Conservation (phyloP, 2,329 filamentous ascomycete species). For the Penicillium sumatraense region DNA sequence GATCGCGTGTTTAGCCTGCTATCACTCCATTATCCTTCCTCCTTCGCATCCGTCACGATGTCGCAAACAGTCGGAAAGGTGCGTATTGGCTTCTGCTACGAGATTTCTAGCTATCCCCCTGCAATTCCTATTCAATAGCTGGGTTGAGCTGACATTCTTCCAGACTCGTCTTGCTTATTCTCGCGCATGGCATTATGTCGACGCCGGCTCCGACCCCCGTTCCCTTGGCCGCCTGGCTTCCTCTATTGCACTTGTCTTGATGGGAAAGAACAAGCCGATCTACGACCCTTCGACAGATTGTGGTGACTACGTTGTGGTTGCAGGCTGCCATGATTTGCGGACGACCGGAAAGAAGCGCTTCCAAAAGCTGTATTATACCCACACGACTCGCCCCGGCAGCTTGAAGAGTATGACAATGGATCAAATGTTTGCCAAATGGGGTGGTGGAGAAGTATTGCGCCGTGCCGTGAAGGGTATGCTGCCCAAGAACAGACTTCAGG, state of each 20-base stretch:
- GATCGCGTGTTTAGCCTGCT: constrained; percentile 15
- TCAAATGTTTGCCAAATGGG: constrained; percentile 89
- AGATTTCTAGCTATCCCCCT: not conserved
- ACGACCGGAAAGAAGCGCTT: constrained; percentile 89
- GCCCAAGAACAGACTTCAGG: constrained; percentile 91
- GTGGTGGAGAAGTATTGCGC: constrained; percentile 86
- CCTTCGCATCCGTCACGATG: constrained; percentile 35
- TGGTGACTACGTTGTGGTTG: constrained; percentile 97
- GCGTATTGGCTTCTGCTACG: not conserved
- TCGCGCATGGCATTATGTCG: constrained; percentile 90
- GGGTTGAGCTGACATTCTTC: constrained; percentile 2
- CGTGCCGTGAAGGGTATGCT: constrained; percentile 96
- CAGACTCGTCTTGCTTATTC: constrained; percentile 97
- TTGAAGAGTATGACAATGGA: constrained; percentile 93
- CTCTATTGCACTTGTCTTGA: constrained; percentile 82
- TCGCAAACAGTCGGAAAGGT: constrained; percentile 53
- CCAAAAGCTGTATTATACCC: constrained; percentile 95
- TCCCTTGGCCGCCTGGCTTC: constrained; percentile 89
- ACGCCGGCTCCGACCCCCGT: constrained; percentile 71
- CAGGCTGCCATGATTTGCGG: constrained; percentile 83
- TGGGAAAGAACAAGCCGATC: constrained; percentile 99
- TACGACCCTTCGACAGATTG: constrained; percentile 97
- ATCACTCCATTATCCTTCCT: constrained; percentile 5
- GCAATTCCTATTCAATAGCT: not conserved
- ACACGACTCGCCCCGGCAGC: constrained; percentile 87